phyloP scores from a whole-genome alignment of 1,139 yeast genomes.

The Yamadazyma buinensis region DNA sequence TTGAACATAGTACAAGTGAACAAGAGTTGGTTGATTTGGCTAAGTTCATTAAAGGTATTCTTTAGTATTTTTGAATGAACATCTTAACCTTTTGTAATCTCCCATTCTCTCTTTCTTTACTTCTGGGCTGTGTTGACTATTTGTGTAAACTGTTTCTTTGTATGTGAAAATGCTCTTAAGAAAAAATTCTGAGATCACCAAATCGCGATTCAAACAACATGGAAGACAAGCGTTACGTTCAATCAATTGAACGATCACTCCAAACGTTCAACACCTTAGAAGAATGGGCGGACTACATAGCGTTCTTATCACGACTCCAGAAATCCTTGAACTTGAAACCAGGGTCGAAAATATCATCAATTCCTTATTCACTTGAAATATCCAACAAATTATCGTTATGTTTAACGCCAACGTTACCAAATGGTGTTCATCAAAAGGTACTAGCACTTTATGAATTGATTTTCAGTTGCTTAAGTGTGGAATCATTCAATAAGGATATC shows the following conservation, averaged over 20 bases:
- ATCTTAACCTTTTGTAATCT: no score
- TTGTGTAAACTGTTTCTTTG: no score
- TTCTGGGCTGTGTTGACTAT: no score
- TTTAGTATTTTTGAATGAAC: neutral
- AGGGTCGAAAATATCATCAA: constrained; percentile 37
- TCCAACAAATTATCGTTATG: constrained; percentile 59
- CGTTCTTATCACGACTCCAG: constrained; percentile 74
- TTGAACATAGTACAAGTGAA: constrained; percentile 66
- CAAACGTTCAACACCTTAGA: constrained; percentile 77
- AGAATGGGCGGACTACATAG: constrained; percentile 99
- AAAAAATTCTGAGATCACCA: no score
- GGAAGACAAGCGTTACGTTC: constrained; percentile 50
- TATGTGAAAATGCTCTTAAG: no score
- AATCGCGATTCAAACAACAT: neutral
- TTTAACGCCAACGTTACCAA: constrained; percentile 74
- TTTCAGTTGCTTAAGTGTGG: constrained; percentile 56
- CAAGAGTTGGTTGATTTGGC: constrained; percentile 62
- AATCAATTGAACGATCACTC: constrained; percentile 70
- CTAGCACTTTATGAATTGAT: constrained; percentile 70
- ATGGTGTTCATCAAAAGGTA: constrained; percentile 92
- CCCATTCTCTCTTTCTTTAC: no score
- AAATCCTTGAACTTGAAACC: constrained; percentile 54
- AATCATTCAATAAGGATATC: constrained; percentile 47
- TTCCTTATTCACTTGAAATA: constrained; percentile 38
- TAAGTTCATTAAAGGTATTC: constrained; percentile 37